A percentile compares a stretch with the other conserved stretches of the same genome.
These are phyloP conservation scores for Acacia concinna DNA, from an alignment of 331 rosid species.

Conservation along the genomic window DNA sequence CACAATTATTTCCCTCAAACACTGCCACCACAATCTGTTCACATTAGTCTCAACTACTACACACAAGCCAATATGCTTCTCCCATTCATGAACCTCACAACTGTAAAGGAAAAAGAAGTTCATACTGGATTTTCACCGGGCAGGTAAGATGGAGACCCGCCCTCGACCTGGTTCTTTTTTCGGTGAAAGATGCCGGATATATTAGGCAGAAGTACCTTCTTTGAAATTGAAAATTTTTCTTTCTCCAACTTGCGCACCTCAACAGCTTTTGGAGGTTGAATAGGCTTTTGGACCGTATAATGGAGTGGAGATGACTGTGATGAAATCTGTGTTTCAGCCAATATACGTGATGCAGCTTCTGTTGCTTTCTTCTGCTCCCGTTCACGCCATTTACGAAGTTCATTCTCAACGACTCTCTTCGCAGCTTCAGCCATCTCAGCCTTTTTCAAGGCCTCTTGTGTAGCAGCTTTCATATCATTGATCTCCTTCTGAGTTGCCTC, in stretches of 20 bases:
- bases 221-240: conserved; percentile 57
- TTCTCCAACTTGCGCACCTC: conserved; percentile 63
- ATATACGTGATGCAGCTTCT: conserved; percentile 82
- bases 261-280: conserved; percentile 43
- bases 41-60: conserved; percentile 47
- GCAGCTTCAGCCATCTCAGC: conserved; percentile 99
- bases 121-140: conserved; percentile 80
- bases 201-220: conserved; percentile 72
- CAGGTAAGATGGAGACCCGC: conserved; percentile 75
- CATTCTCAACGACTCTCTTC: conserved; percentile 88
- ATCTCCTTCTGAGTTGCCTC: conserved; percentile 81
- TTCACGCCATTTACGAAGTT: conserved; percentile 87
- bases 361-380: conserved; percentile 90
- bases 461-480: conserved; percentile 69
- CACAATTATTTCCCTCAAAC: conserved; percentile 38
- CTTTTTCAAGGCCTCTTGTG: conserved; percentile 70
- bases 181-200: conserved; percentile 72
- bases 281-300: conserved; percentile 59
- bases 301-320: conserved; percentile 71
- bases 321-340: conserved; percentile 66
- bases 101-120: conserved; percentile 37
- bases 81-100: conserved; percentile 48
- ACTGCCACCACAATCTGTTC: conserved; percentile 33
- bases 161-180: conserved; percentile 80
- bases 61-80: conserved; percentile 47